Evolutionary conservation across 495 filamentous ascomycete genomes (phyloP).

Genomic region (Corynascus novoguineensis): DNA sequence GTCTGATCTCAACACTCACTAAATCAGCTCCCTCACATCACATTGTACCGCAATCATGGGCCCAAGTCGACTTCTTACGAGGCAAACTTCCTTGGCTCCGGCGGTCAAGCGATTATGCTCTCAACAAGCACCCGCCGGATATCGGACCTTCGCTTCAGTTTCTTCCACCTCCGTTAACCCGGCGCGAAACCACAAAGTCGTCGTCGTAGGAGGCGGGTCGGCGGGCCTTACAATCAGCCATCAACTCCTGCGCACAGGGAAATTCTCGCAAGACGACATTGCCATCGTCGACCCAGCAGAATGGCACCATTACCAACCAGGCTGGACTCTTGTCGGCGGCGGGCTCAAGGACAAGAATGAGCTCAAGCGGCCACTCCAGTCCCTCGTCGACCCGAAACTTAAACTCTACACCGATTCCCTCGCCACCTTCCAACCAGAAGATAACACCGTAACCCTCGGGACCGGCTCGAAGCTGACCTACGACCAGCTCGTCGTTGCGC

Average conservation of each 20-base stretch:
- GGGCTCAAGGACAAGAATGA: conserved; percentile 55
- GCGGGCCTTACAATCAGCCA: conserved; percentile 59
- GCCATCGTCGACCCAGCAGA: conserved; percentile 60
- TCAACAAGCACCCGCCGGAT: background rate
- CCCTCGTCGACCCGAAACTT: conserved; percentile 54
- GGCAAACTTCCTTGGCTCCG: conserved; percentile 5
- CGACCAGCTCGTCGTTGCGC: conserved; percentile 60
- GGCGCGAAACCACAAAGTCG: conserved; percentile 51
- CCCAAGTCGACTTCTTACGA: conserved; percentile 4
- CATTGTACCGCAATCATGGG: conserved; percentile 3
- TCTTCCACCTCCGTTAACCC: conserved; percentile 36
- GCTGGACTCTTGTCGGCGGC: conserved; percentile 63
- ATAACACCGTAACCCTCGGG: conserved; percentile 53
- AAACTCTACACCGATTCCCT: conserved; percentile 55
- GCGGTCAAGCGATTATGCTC: background rate
- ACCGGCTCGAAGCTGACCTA: conserved; percentile 56
- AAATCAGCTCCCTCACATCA: background rate
- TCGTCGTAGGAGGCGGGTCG: conserved; percentile 58
- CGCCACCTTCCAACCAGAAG: conserved; percentile 49
- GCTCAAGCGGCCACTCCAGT: conserved; percentile 46
- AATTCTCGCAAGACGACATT: conserved; percentile 55
- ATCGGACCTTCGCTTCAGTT: conserved; percentile 21
- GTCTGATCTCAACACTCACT: background rate
- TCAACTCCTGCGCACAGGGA: conserved; percentile 53
- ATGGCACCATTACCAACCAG: conserved; percentile 66